Conservation (phyloP, 2,329 filamentous ascomycete species). For the Davidsoniella eucalypti region DNA sequence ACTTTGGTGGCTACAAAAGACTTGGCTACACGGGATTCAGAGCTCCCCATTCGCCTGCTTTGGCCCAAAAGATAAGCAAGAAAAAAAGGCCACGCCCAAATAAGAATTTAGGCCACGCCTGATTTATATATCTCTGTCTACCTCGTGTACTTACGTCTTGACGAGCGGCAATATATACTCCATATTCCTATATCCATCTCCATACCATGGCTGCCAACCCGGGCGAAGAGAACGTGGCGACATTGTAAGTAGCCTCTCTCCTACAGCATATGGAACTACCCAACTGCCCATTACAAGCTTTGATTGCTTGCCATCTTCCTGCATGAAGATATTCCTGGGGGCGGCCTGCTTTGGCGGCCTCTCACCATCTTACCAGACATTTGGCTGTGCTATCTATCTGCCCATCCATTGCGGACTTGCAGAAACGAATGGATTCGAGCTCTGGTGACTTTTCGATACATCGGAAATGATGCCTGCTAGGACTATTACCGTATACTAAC, state of each 20-base stretch:
- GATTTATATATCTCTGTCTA: not conserved
- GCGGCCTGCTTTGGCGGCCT: constrained; percentile 1
- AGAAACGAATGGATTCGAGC: too few relatives aligned
- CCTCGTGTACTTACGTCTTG: not conserved
- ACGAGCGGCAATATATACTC: not conserved
- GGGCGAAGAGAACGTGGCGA: constrained; percentile 35
- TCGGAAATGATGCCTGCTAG: too few relatives aligned
- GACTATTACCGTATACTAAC: not conserved
- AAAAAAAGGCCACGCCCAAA: too few relatives aligned
- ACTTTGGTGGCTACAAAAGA: too few relatives aligned
- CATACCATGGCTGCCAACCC: constrained; percentile 28
- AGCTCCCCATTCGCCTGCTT: too few relatives aligned
- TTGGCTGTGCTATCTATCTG: too few relatives aligned
- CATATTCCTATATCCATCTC: not conserved
- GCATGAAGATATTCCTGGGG: not conserved
- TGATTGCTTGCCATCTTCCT: not conserved
- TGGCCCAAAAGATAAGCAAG: too few relatives aligned
- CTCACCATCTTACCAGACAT: not conserved
- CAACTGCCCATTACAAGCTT: constrained; percentile 8
- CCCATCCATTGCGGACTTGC: too few relatives aligned
- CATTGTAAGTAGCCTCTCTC: constrained; percentile 25
- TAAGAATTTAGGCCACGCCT: not conserved
- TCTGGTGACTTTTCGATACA: too few relatives aligned
- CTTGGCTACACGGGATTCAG: too few relatives aligned
- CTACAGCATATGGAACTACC: not conserved